These are phyloP conservation scores for Scleroderma bovista DNA, from an alignment of 768 basidiomycete genomes.

Conservation along the genomic window DNA sequence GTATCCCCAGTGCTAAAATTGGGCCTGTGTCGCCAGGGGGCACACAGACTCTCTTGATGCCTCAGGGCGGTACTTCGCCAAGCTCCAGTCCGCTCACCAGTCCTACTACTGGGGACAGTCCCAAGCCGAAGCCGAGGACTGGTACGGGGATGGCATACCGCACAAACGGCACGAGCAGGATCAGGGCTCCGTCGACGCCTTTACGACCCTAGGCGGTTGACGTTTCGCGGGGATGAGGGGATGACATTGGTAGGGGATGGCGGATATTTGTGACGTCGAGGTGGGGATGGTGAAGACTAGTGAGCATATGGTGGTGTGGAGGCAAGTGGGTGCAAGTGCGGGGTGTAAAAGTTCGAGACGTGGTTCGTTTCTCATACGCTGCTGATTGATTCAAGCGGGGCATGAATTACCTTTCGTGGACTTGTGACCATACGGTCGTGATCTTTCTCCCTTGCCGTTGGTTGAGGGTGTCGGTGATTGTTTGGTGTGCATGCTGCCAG, in stretches of 20 bases:
- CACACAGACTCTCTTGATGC: conserved; percentile 16
- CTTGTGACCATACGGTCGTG: too few species aligned
- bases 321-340: background rate
- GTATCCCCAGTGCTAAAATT: conserved; percentile 3
- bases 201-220: background rate
- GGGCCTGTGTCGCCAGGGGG: conserved; percentile 14
- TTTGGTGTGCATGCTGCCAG: too few species aligned
- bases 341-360: background rate
- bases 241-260: background rate
- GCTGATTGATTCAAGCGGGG: background rate
- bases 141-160: conserved; percentile 70
- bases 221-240: background rate
- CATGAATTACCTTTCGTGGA: background rate
- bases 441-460: too few species aligned
- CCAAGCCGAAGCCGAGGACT: conserved; percentile 49
- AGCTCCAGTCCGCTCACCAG: conserved; percentile 7
- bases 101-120: conserved; percentile 8
- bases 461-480: too few species aligned
- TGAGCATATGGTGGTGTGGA: background rate
- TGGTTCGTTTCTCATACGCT: background rate
- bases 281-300: background rate
- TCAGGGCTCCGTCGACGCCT: background rate
- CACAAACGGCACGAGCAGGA: conserved; percentile 19
- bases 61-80: background rate
- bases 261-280: background rate